These are phyloP conservation scores for Aspergillus sp. DNA, from an alignment of 2,329 filamentous ascomycete genomes.

Conservation along the genomic window DNA sequence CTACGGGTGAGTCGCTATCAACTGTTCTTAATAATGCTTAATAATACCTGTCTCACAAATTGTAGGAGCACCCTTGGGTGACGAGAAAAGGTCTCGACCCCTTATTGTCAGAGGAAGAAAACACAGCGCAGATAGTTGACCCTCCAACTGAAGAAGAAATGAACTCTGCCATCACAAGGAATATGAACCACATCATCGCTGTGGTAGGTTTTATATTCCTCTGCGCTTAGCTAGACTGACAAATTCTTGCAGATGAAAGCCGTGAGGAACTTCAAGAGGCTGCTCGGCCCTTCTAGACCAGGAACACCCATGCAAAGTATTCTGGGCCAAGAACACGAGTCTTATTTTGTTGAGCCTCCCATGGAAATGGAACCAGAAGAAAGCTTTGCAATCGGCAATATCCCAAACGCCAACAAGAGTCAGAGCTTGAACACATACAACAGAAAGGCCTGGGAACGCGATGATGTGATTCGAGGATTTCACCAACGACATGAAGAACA, in stretches of 20 bases:
- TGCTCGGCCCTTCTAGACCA: conserved; percentile 56
- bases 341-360: conserved; percentile 56
- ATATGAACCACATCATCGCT: conserved; percentile 79
- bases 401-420: conserved; percentile 11
- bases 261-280: conserved; percentile 78
- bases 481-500: conserved; percentile 30
- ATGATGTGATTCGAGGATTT: conserved; percentile 50
- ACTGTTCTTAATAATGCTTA: background rate
- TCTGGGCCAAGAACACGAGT: conserved; percentile 49
- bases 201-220: conserved; percentile 52
- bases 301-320: conserved; percentile 53
- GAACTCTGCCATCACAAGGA: conserved; percentile 82
- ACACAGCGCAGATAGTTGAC: conserved; percentile 74
- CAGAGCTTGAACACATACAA: conserved; percentile 45
- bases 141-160: conserved; percentile 86
- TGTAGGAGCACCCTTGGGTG: conserved; percentile 86
- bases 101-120: conserved; percentile 76
- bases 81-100: conserved; percentile 74
- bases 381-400: conserved; percentile 18
- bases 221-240: conserved; percentile 3
- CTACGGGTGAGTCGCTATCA: conserved; percentile 62
- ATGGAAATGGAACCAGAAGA: conserved; percentile 44
- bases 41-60: background rate
- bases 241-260: conserved; percentile 67
- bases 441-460: conserved; percentile 44